Evolutionary conservation across 306 rosid genomes (phyloP), one percentile per base, ranked within the genome.

Genomic region (Nissolia schottii): DNA sequence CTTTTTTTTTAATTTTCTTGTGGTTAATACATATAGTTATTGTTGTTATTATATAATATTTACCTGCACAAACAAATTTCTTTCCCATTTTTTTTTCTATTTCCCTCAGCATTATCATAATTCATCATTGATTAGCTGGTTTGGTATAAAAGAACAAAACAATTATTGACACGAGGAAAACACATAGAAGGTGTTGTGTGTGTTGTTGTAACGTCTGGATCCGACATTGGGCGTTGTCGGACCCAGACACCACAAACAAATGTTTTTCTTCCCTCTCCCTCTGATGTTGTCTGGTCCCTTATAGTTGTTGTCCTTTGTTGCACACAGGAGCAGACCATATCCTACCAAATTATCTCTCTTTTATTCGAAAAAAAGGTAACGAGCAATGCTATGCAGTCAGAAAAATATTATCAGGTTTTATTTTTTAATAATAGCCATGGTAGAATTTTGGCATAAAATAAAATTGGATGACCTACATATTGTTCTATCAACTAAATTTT

Each of bases 191-290:
- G 45, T 62, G 45, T 3, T 77, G 51, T 43, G 15, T 14, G 65
- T 69, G 20, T 50, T 77, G 18, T 22, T 53, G 24, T 40, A 53
- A 35, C 67, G 23, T 15, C 35, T 67, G 69, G 75, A 67, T 76
- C 70, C 63, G 63, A 67, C 70, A 34, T 32, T 4, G n/a, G 1
- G 8, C 32, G 9, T 16, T 32, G 80, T 76, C 75, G 80, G 75
- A 76, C 62, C 80, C 80, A 46, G 63, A 9, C 5, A 24, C n/a
- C 6, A 8, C 8, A 46, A 18, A 23, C 41, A 32, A 16, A 12
- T 16, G 28, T n/a, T n/a, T n/a, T 55, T 19, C 29, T 67, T 25
- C 46, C 64, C 19, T 77, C 71, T 62, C 73, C 63, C 62, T 73
- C 37, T 22, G 6, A n/a, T n/a, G n/a, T n/a, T n/a, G n/a, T n/a